phyloP scores from a whole-genome alignment of 1,284 basidiomycete genomes.

The Trametes versicolor region DNA sequence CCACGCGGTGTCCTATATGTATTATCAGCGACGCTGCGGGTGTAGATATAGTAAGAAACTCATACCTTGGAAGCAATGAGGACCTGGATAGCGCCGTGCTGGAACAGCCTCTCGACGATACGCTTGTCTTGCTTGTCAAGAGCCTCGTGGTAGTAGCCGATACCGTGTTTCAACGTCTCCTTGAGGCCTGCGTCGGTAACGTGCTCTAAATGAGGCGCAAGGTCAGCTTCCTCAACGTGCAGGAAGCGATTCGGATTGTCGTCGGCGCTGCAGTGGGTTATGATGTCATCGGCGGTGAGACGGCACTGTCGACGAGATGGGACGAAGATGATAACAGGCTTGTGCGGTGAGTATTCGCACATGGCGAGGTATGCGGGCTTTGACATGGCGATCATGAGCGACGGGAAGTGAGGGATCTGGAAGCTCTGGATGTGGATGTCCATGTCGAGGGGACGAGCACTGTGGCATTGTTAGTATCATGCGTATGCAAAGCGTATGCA shows the following conservation, averaged over 20 bases:
- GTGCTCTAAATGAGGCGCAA: slow-evolving; percentile 91
- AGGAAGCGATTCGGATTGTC: slow-evolving; percentile 89
- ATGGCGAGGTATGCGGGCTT: slow-evolving; percentile 98
- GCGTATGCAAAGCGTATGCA: neutral
- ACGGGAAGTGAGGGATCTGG: slow-evolving; percentile 96
- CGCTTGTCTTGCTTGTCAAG: slow-evolving; percentile 91
- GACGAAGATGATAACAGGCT: slow-evolving; percentile 94
- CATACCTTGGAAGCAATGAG: slow-evolving; percentile 91
- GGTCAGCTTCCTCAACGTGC: slow-evolving; percentile 86
- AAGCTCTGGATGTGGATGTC: slow-evolving; percentile 98
- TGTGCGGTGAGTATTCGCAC: slow-evolving; percentile 86
- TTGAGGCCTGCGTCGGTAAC: slow-evolving; percentile 82
- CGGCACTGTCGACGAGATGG: slow-evolving; percentile 95
- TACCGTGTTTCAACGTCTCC: slow-evolving; percentile 89
- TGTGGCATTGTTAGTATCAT: slow-evolving; percentile 42
- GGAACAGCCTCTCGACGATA: slow-evolving; percentile 94
- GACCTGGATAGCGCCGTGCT: slow-evolving; percentile 95
- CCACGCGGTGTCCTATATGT: slow-evolving; percentile 89
- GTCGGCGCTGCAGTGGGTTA: slow-evolving; percentile 91
- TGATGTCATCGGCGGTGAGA: slow-evolving; percentile 91
- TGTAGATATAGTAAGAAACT: slow-evolving; percentile 10
- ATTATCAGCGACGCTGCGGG: neutral
- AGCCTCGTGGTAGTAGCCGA: slow-evolving; percentile 97
- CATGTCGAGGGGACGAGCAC: slow-evolving; percentile 94
- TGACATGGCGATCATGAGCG: slow-evolving; percentile 98